Percentiles rank a stretch among this genome's conserved stretches.
phyloP scores from a whole-genome alignment of 768 basidiomycete species.

The Agrocybe chaxingu region DNA sequence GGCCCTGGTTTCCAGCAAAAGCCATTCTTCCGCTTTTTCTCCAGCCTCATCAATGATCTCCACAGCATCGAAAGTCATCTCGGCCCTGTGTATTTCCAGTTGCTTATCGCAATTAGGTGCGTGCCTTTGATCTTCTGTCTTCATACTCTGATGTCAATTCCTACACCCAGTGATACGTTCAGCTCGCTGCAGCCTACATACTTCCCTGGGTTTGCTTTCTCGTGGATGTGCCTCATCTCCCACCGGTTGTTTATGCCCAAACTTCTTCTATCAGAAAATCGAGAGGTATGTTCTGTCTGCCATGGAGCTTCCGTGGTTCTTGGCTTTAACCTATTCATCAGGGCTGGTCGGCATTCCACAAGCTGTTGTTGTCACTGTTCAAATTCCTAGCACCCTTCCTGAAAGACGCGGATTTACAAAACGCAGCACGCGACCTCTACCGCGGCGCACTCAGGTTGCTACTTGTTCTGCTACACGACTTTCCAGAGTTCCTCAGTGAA shows the following conservation, averaged over 20 bases:
- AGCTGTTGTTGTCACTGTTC: constrained; percentile 88
- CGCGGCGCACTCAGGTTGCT: constrained; percentile 87
- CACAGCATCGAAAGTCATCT: constrained; percentile 82
- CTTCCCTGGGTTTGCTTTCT: constrained; percentile 98
- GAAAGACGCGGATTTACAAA: constrained; percentile 74
- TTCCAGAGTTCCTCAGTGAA: constrained; percentile 96
- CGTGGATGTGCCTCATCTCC: constrained; percentile 95
- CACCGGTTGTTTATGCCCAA: constrained; percentile 98
- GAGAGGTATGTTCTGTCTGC: constrained; percentile 56
- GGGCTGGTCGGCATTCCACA: constrained; percentile 97
- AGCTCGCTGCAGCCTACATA: constrained; percentile 94
- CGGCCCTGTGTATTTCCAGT: constrained; percentile 85
- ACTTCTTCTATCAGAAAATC: constrained; percentile 79
- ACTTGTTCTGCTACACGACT: constrained; percentile 95
- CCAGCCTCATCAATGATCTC: constrained; percentile 90
- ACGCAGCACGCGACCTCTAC: constrained; percentile 83
- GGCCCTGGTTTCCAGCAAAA: constrained; percentile 91
- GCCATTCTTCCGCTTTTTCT: constrained; percentile 98
- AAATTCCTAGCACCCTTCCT: constrained; percentile 94
- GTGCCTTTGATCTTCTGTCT: constrained; percentile 10
- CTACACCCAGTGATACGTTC: constrained; percentile 75
- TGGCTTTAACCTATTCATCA: constrained; percentile 22
- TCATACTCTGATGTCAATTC: constrained; percentile 11
- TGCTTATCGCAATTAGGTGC: constrained; percentile 86
- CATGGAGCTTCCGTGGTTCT: neutral